Evolutionary conservation across 2,329 filamentous ascomycete species (phyloP).

Genomic region (Paecilomyces sp.): DNA sequence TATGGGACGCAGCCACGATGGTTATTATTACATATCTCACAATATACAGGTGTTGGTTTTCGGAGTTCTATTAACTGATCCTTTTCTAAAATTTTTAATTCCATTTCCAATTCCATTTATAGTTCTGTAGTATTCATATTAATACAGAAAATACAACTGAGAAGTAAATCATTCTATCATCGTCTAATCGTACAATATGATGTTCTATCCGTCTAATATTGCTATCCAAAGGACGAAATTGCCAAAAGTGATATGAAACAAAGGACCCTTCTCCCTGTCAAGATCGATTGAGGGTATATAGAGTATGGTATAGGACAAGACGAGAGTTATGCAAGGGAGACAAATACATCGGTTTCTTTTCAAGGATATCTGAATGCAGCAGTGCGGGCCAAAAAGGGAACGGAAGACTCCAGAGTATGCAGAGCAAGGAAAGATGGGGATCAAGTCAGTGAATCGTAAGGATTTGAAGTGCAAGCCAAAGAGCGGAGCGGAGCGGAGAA

Average conservation of each 20-base stretch:
- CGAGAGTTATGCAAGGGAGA: neutral
- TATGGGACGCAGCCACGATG: neutral
- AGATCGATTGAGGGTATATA: neutral
- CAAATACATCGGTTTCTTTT: neutral
- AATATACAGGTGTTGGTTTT: neutral
- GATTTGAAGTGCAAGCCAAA: too few species aligned
- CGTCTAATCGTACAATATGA: neutral
- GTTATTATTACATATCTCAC: neutral
- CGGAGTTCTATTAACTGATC: neutral
- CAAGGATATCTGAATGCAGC: neutral
- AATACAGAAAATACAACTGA: neutral
- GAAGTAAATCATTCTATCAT: neutral
- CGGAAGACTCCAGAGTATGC: too few species aligned
- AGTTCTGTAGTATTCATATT: neutral
- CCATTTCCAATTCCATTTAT: too few species aligned
- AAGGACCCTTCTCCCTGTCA: neutral
- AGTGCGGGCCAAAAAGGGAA: neutral
- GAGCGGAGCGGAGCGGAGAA: too few species aligned
- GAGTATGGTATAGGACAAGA: neutral
- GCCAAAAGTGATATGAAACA: neutral
- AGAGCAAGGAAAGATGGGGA: neutral
- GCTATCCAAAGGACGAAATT: neutral
- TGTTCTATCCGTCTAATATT: neutral
- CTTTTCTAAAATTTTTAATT: neutral
- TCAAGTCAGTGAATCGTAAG: neutral